Percentiles rank a stretch among this genome's conserved stretches.
phyloP scores from a whole-genome alignment of 306 rosid species.

The Glycine soja region DNA sequence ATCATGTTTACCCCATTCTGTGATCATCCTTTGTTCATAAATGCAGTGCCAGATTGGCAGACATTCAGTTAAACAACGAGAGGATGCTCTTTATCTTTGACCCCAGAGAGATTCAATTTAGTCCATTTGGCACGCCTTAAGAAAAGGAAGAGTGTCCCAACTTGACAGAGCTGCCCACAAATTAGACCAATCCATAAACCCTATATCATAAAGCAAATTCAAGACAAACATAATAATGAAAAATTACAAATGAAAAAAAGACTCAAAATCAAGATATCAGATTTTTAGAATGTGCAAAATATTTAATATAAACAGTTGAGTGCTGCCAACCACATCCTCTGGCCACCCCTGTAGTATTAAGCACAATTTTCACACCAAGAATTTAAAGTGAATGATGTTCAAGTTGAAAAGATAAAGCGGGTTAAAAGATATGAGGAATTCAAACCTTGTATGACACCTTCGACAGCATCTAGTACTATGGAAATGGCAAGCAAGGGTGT shows the following conservation, averaged over 20 bases:
- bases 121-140: constrained; percentile 59
- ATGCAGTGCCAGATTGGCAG: background rate
- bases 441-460: constrained; percentile 87
- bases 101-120: constrained; percentile 42
- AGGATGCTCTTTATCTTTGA: constrained; percentile 26
- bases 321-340: constrained; percentile 94
- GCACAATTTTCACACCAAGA: background rate
- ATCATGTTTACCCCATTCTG: background rate
- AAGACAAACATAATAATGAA: constrained; percentile 1
- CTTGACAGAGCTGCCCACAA: constrained; percentile 69
- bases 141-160: constrained; percentile 55
- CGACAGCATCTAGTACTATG: constrained; percentile 66
- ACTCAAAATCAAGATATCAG: background rate
- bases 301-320: constrained; percentile 58
- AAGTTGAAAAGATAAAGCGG: background rate
- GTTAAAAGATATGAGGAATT: background rate
- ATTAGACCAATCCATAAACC: constrained; percentile 87
- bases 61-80: constrained; percentile 22
- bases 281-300: constrained; percentile 7
- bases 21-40: background rate
- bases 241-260: background rate
- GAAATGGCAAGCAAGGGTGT: constrained; percentile 78
- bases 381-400: background rate
- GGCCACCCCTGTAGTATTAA: constrained; percentile 68
- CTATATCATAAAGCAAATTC: constrained; percentile 46